Evolutionary conservation across 305 asterid species (phyloP), one percentile per base, ranked within the genome.

Genomic region (Coffea humblotiana): DNA sequence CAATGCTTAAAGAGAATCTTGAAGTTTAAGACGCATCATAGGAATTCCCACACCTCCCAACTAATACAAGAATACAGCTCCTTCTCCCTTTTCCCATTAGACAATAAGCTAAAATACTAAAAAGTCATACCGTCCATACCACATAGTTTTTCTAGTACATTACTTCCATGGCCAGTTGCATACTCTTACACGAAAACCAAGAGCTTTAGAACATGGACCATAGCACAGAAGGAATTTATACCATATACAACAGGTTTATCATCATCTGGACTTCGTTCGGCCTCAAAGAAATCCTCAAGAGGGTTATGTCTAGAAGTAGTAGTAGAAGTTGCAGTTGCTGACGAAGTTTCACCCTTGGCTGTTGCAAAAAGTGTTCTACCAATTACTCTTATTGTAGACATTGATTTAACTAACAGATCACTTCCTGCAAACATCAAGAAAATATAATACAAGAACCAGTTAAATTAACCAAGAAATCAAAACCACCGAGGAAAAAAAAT

Each of bases 331-430:
- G 73, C 77, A n/a, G 79, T 70, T 52, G 86, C 74, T 23, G 89
- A 77, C 16, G 89, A 77, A 49, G 84, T 80, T 86, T 94, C 93
- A 19, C 93, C 85, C 83, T 85, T 92, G 75, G 96, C 95, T 37
- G 96, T 95, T 76, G 96, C 91, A 84, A 89, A 90, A 71, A 96
- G 89, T 27, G 94, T 83, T 91, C 96, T 89, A 86, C 95, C 94
- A 43, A 94, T 88, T 19, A 76, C 81, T 77, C 83, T 83, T 23
- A 76, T 75, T 10, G 74, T 40, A 61, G 81, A 83, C 86, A 83
- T 80, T 73, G 25, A 56, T 70, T n/a, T 52, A 21, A 13, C 27
- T 16, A 68, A 76, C 2, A n/a, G 48, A 60, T 72, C 29, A 12
- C 63, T 76, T 45, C 71, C 2, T 12, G 56, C 43, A 35, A 19